Evolutionary conservation across 2,329 filamentous ascomycete species (phyloP).

Genomic region (Botrytis byssoidea): DNA sequence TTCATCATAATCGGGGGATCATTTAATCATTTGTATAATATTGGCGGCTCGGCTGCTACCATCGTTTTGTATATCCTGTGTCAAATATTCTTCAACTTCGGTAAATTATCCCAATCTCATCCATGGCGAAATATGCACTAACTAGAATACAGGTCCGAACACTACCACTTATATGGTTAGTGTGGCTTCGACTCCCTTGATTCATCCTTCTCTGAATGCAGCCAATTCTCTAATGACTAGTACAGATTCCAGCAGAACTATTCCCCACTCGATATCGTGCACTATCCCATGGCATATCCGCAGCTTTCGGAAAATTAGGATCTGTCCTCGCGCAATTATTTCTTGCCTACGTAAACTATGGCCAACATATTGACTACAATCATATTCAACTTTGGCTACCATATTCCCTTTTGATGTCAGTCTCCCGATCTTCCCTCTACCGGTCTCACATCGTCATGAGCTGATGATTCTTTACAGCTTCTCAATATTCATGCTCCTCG

Average conservation of each 20-base stretch:
- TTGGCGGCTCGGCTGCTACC: no score
- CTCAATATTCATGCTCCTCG: not conserved
- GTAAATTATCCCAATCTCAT: not conserved
- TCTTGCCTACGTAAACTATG: not conserved
- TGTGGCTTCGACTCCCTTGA: not conserved
- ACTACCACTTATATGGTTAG: not conserved
- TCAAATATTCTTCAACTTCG: not conserved
- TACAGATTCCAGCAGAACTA: not conserved
- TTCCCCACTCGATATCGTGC: not conserved
- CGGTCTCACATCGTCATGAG: not conserved
- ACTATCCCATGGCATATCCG: not conserved
- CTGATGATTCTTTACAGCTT: not conserved
- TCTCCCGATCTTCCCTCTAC: not conserved
- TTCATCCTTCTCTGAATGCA: no score
- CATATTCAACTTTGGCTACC: not conserved
- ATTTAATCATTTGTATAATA: no score
- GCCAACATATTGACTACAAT: not conserved
- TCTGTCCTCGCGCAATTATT: not conserved
- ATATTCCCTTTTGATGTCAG: not conserved
- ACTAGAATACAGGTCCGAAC: not conserved
- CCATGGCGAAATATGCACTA: not conserved
- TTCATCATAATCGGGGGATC: no score
- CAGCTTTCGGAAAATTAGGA: not conserved
- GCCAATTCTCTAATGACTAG: not conserved
- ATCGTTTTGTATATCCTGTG: not conserved